Conservation (phyloP, 345 rosid genomes). For the Lepidium africanum region DNA sequence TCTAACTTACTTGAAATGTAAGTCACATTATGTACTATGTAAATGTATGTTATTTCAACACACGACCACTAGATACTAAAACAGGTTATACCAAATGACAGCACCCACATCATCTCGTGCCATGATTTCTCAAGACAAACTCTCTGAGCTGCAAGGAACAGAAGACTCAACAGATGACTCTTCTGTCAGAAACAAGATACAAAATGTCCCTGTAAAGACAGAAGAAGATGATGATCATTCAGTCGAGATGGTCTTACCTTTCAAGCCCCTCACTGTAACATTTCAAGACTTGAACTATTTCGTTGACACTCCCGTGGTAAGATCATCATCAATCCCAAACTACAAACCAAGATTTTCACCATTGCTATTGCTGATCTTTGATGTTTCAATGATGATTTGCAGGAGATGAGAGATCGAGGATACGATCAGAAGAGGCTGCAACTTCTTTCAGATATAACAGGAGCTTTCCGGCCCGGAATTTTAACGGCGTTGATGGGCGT, state of each 20-base stretch:
- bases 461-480: slow-evolving; percentile 75
- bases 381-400: not conserved
- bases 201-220: not conserved
- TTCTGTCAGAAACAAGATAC: not conserved
- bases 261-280: slow-evolving; percentile 66
- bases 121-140: slow-evolving; percentile 57
- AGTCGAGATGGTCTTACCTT: slow-evolving; percentile 60
- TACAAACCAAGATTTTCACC: not conserved
- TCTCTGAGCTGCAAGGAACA: slow-evolving; percentile 39
- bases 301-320: slow-evolving; percentile 79
- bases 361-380: not conserved
- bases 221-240: slow-evolving; percentile 1
- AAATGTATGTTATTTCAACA: not conserved
- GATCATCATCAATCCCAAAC: slow-evolving; percentile 6
- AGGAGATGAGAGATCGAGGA: slow-evolving; percentile 77
- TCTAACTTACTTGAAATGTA: slow-evolving; percentile 45
- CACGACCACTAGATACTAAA: not conserved
- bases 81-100: slow-evolving; percentile 17
- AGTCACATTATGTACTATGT: slow-evolving; percentile 15
- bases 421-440: slow-evolving; percentile 51
- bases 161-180: slow-evolving; percentile 21
- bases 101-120: slow-evolving; percentile 68
- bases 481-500: slow-evolving; percentile 75
- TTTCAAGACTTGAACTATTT: slow-evolving; percentile 59
- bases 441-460: slow-evolving; percentile 52